These are phyloP conservation scores for Penicillium lagena DNA, from an alignment of 495 filamentous ascomycete species.

Conservation along the genomic window DNA sequence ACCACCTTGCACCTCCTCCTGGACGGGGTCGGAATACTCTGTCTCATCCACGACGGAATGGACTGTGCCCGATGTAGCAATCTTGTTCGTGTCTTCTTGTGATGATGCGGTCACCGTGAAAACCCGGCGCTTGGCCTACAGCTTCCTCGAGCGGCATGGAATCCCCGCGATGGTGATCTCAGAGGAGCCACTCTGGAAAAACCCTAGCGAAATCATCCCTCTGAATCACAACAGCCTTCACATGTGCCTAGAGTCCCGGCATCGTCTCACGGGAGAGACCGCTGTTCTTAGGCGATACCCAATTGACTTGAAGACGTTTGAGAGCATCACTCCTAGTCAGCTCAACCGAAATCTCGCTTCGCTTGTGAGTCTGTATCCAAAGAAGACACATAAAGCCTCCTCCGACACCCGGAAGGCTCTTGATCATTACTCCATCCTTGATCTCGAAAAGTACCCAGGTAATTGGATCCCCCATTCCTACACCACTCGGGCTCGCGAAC, in stretches of 20 bases:
- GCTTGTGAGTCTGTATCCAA: constrained; percentile 46
- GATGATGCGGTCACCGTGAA: constrained; percentile 42
- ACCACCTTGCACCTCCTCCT: constrained; percentile 37
- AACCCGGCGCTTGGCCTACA: constrained; percentile 48
- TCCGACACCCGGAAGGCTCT: constrained; percentile 5
- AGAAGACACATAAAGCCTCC: constrained; percentile 19
- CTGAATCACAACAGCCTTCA: constrained; percentile 55
- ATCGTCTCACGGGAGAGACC: constrained; percentile 40
- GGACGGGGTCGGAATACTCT: constrained; percentile 41
- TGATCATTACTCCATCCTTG: constrained; percentile 8
- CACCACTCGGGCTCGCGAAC: constrained; percentile 26
- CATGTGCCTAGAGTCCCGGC: constrained; percentile 60
- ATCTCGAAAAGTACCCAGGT: constrained; percentile 23
- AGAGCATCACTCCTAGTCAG: constrained; percentile 64
- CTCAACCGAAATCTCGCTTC: constrained; percentile 70
- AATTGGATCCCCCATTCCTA: constrained; percentile 21
- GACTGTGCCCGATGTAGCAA: constrained; percentile 64
- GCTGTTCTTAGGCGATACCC: constrained; percentile 54
- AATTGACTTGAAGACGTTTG: constrained; percentile 66
- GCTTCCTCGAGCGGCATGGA: constrained; percentile 58
- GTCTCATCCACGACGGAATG: constrained; percentile 45
- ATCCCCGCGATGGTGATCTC: constrained; percentile 65
- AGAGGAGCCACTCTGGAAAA: constrained; percentile 50
- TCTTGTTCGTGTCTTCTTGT: constrained; percentile 56
- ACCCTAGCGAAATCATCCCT: constrained; percentile 31